A percentile compares a stretch with the other conserved stretches of the same genome.
Evolutionary conservation across 2,329 filamentous ascomycete genomes (phyloP).

Genomic region (Xenoacremonium recifei): DNA sequence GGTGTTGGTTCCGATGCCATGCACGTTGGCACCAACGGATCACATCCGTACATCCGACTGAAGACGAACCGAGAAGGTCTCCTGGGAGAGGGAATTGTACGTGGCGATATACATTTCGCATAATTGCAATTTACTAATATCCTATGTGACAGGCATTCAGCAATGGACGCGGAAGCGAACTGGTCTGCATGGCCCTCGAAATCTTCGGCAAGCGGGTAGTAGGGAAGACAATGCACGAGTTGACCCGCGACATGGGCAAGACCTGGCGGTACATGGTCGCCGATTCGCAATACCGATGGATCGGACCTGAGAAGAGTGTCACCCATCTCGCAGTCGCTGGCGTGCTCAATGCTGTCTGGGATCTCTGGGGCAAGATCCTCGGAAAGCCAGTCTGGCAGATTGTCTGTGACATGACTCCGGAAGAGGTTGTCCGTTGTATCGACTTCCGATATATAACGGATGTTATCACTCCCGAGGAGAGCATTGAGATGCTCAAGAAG

Average conservation of each 20-base stretch:
- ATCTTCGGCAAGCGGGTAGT: slow-evolving; percentile 77
- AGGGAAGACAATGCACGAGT: slow-evolving; percentile 71
- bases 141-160: slow-evolving; percentile 65
- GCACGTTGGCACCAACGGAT: slow-evolving; percentile 93
- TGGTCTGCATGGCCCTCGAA: slow-evolving; percentile 82
- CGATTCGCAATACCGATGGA: slow-evolving; percentile 89
- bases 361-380: slow-evolving; percentile 88
- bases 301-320: slow-evolving; percentile 90
- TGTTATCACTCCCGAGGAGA: slow-evolving; percentile 84
- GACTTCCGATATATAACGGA: slow-evolving; percentile 95
- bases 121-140: slow-evolving; percentile 2
- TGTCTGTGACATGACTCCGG: slow-evolving; percentile 84
- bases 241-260: slow-evolving; percentile 78
- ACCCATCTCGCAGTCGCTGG: slow-evolving; percentile 88
- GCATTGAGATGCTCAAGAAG: slow-evolving; percentile 66
- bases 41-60: slow-evolving; percentile 86
- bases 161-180: slow-evolving; percentile 86
- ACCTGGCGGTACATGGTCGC: slow-evolving; percentile 89
- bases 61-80: slow-evolving; percentile 67
- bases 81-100: slow-evolving; percentile 76
- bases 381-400: slow-evolving; percentile 89
- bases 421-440: slow-evolving; percentile 83
- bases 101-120: slow-evolving; percentile 1
- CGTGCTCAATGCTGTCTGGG: slow-evolving; percentile 90
- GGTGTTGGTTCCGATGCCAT: slow-evolving; percentile 97